phyloP scores from a whole-genome alignment of 352 stramenopile genomes.

The Pythium myriotylum region DNA sequence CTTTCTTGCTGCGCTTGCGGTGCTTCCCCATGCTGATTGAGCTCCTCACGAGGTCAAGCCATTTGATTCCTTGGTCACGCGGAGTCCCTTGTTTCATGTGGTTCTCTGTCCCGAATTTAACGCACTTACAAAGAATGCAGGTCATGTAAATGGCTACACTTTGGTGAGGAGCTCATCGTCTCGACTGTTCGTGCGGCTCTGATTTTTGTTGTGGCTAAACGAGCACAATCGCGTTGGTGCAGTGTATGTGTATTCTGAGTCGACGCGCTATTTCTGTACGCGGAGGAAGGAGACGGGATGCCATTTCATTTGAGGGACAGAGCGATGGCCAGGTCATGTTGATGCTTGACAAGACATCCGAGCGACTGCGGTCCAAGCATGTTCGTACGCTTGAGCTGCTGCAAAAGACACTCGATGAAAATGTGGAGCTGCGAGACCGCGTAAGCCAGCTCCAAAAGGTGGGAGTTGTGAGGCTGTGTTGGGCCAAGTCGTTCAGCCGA shows the following conservation, averaged over 20 bases:
- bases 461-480: constrained; percentile 16
- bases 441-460: constrained; percentile 50
- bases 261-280: background rate
- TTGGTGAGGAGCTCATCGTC: background rate
- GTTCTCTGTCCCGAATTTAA: constrained; percentile 7
- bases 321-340: constrained; percentile 22
- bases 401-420: constrained; percentile 81
- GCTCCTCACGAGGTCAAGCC: background rate
- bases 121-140: too few relatives aligned
- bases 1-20: constrained; percentile 35
- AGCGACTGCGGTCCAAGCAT: constrained; percentile 79
- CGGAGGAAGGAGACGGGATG: background rate
- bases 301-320: too few relatives aligned
- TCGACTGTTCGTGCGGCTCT: too few relatives aligned
- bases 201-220: too few relatives aligned
- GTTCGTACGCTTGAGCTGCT: constrained; percentile 78
- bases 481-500: background rate
- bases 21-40: constrained; percentile 20
- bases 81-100: constrained; percentile 6
- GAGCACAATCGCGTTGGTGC: background rate
- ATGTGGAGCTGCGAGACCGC: constrained; percentile 60
- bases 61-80: constrained; percentile 14
- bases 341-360: constrained; percentile 61
- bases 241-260: background rate
- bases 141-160: constrained; percentile 32